phyloP scores from a whole-genome alignment of 192 early-diverging fungal genomes.

The Gonapodya prolifera region DNA sequence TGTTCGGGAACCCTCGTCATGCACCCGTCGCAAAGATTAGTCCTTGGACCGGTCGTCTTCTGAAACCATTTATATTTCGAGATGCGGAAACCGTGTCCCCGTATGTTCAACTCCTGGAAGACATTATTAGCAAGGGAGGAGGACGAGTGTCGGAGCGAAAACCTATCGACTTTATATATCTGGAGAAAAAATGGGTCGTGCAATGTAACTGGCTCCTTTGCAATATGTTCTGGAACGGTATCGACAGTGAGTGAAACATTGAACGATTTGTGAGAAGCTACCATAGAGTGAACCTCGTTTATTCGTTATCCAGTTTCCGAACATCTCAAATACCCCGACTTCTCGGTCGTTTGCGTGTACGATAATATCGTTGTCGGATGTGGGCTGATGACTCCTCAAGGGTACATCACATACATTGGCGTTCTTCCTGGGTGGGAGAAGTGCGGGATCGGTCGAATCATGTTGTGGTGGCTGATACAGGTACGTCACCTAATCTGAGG shows the following conservation, averaged over 20 bases:
- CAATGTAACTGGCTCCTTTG: constrained; percentile 67
- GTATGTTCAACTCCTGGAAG: constrained; percentile 28
- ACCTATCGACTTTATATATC: constrained; percentile 70
- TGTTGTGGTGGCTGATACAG: constrained; percentile 76
- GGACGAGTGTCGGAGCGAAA: background rate
- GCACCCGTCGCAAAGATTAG: constrained; percentile 37
- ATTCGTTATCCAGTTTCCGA: constrained; percentile 51
- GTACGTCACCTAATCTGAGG: constrained; percentile 12
- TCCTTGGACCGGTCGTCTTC: constrained; percentile 55
- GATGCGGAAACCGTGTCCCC: constrained; percentile 41
- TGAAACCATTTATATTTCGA: constrained; percentile 75
- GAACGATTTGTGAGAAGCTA: background rate
- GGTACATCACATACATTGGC: constrained; percentile 78
- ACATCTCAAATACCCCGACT: constrained; percentile 67
- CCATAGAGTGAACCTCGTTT: constrained; percentile 7
- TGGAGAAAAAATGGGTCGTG: constrained; percentile 49
- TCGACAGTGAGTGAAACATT: constrained; percentile 43
- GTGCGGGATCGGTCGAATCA: constrained; percentile 68
- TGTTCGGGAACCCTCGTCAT: constrained; percentile 39
- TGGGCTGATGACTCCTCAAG: constrained; percentile 84
- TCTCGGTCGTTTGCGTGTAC: constrained; percentile 72
- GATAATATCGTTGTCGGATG: constrained; percentile 69
- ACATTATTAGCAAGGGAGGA: constrained; percentile 16
- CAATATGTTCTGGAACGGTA: constrained; percentile 75
- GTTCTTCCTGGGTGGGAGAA: constrained; percentile 75